Conservation (phyloP, 805 yeast species). For the Blastobotrys chiropterorum region DNA sequence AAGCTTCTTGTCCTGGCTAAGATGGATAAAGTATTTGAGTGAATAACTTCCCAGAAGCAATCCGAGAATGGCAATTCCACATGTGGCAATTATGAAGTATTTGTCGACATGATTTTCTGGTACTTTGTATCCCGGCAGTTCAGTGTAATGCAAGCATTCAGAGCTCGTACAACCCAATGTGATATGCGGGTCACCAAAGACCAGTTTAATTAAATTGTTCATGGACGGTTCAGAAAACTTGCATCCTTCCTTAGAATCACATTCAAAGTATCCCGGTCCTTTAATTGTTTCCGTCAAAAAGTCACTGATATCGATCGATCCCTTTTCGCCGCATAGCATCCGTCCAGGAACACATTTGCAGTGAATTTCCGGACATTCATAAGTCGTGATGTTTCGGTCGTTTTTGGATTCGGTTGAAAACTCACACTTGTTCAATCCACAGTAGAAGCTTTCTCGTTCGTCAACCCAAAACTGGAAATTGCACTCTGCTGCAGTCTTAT, state of each 20-base stretch:
- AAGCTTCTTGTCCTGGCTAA: slow-evolving; percentile 14
- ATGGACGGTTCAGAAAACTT: slow-evolving; percentile 89
- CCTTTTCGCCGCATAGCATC: slow-evolving; percentile 90
- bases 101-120: slow-evolving; percentile 44
- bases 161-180: slow-evolving; percentile 76
- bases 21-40: slow-evolving; percentile 15
- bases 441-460: slow-evolving; percentile 80
- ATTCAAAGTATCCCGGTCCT: slow-evolving; percentile 90
- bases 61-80: slow-evolving; percentile 20
- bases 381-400: slow-evolving; percentile 58
- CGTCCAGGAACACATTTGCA: slow-evolving; percentile 89
- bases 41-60: slow-evolving; percentile 10
- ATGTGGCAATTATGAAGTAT: slow-evolving; percentile 18
- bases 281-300: slow-evolving; percentile 81
- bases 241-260: slow-evolving; percentile 66
- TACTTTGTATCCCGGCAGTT: slow-evolving; percentile 80
- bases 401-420: slow-evolving; percentile 44
- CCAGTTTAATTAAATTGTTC: slow-evolving; percentile 84
- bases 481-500: slow-evolving; percentile 57
- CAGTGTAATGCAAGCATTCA: slow-evolving; percentile 88
- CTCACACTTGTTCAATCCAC: slow-evolving; percentile 71
- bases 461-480: slow-evolving; percentile 97
- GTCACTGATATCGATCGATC: slow-evolving; percentile 91
- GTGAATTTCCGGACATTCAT: slow-evolving; percentile 67
- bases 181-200: slow-evolving; percentile 92